Evolutionary conservation across 2,329 filamentous ascomycete genomes (phyloP), one percentile per base, ranked within the genome.

Genomic region (Apiospora malaysiana): DNA sequence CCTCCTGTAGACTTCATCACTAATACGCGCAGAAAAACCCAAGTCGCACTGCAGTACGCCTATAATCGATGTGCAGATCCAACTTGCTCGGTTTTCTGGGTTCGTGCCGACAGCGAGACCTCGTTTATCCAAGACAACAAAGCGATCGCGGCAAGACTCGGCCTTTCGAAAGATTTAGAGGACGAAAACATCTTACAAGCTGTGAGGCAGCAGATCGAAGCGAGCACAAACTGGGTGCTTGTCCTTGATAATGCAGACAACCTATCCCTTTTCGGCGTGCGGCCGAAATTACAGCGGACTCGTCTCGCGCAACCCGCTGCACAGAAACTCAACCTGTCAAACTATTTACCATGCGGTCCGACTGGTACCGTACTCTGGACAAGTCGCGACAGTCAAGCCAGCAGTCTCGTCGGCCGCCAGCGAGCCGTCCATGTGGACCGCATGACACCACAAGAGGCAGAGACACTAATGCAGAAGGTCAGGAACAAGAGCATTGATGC

Each of bases 181-280:
- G 68, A 49, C 49, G 68, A 63, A 67, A 32, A 70, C 27, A 25
- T 70, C 25, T 51, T 67, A 10, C 40, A 45, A 18, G 73, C 70
- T 0, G 76, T 78, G 1, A 72, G 73, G 1, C 43, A 70, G 0
- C 37, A 32, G 0, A 76, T 80, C 10, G 72, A 78, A 69, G 66
- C 71, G 1, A 21, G 71, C 9, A 10, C 43, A 4, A 47, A 14
- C 46, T 82, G 79, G 80, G 66, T 82, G 0, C 65, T 82, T n/a
- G n/a, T 82, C 18, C 59, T 82, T 12, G 80, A 82, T 16, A 82
- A 82, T 42, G 79, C 77, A 4, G 78, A 82, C 68, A 74, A 81
- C 37, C 69, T 80, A 0, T 47, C 42, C 2, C 69, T 81, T 1
- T 81, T 80, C 69, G 74, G 77, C 0, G 74, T 76, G 23, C 23